These are phyloP conservation scores for Mercurialis annua DNA, from an alignment of 345 rosid species.

Conservation along the genomic window DNA sequence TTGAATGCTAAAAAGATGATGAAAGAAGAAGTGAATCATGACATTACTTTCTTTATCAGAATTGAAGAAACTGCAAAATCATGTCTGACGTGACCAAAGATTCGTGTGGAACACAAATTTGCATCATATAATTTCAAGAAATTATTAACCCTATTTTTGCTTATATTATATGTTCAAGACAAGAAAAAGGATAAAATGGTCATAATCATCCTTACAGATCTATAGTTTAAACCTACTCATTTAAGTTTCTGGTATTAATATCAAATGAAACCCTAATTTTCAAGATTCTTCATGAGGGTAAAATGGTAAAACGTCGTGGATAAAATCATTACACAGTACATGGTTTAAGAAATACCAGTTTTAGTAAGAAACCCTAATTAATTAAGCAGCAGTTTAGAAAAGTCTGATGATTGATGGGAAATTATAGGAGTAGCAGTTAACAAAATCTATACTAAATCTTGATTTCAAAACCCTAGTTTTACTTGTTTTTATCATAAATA, in stretches of 20 bases:
- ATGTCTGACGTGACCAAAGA: conserved; percentile 43
- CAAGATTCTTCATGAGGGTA: not conserved
- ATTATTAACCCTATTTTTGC: conserved; percentile 9
- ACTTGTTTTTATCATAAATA: no score
- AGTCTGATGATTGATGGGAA: conserved; percentile 15
- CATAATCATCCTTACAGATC: not conserved
- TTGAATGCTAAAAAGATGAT: not conserved
- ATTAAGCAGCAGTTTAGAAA: not conserved
- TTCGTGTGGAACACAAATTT: conserved; percentile 12
- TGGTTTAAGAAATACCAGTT: not conserved
- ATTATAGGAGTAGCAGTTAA: conserved; percentile 8
- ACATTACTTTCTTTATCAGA: conserved; percentile 28
- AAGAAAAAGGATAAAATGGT: conserved; percentile 7
- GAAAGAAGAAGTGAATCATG: conserved; percentile 19
- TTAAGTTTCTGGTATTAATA: not conserved
- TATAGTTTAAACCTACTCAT: not conserved
- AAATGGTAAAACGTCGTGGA: no score
- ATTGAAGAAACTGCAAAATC: conserved; percentile 34
- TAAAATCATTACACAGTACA: not conserved
- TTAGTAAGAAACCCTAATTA: conserved; percentile 27
- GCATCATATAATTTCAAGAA: no score
- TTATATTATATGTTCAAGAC: not conserved
- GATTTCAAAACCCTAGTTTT: conserved; percentile 18
- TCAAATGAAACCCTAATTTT: conserved; percentile 4
- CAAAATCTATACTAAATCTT: no score